Conservation (phyloP, 2,329 filamentous ascomycete species). For the Fusarium sp. region DNA sequence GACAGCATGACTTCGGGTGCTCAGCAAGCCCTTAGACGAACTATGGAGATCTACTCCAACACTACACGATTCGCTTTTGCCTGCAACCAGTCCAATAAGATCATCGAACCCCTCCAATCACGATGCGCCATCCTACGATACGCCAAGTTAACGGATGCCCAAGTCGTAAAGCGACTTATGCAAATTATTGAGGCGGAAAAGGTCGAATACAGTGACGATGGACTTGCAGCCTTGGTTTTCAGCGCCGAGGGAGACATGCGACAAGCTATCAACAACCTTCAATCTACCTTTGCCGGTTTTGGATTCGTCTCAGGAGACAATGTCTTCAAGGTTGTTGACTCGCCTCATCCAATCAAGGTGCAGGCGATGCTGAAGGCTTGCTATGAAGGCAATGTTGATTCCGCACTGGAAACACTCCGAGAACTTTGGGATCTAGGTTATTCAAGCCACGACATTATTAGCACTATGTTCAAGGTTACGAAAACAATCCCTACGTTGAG, state of each 20-base stretch:
- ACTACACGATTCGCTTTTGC: slow-evolving; percentile 98
- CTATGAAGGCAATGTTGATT: slow-evolving; percentile 90
- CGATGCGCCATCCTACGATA: slow-evolving; percentile 96
- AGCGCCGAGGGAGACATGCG: slow-evolving; percentile 98
- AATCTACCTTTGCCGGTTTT: slow-evolving; percentile 92
- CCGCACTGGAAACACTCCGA: slow-evolving; percentile 83
- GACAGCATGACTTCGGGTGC: slow-evolving; percentile 98
- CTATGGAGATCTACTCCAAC: slow-evolving; percentile 98
- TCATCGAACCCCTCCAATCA: slow-evolving; percentile 98
- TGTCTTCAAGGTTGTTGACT: slow-evolving; percentile 97
- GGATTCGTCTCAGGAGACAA: slow-evolving; percentile 98
- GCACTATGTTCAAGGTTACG: slow-evolving; percentile 98
- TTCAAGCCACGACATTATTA: slow-evolving; percentile 98
- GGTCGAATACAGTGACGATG: slow-evolving; percentile 91
- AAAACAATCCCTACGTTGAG: slow-evolving; percentile 93
- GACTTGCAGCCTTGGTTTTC: slow-evolving; percentile 94
- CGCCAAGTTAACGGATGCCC: slow-evolving; percentile 87
- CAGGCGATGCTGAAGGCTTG: slow-evolving; percentile 99
- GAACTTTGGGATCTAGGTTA: slow-evolving; percentile 96
- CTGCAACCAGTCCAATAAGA: slow-evolving; percentile 99
- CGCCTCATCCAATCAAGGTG: slow-evolving; percentile 96
- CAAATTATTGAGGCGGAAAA: slow-evolving; percentile 94
- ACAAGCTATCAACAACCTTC: slow-evolving; percentile 98
- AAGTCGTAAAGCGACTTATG: slow-evolving; percentile 88
- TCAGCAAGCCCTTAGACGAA: slow-evolving; percentile 91